These are phyloP conservation scores for Colletotrichum brevisporum DNA, from an alignment of 2,329 filamentous ascomycete species.

Conservation along the genomic window DNA sequence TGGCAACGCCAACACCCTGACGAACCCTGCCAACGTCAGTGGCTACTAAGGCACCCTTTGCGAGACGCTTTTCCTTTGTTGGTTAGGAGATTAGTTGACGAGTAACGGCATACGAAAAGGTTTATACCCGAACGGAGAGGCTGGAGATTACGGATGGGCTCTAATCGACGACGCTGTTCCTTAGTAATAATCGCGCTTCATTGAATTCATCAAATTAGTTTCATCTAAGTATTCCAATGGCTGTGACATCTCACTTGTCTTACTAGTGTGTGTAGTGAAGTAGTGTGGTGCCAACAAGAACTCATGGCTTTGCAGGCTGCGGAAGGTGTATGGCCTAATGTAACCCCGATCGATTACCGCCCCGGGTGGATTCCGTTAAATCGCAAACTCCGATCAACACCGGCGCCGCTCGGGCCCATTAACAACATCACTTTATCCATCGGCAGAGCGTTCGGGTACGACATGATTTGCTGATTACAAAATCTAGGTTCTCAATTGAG, in stretches of 20 bases:
- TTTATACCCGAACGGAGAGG: slow-evolving; percentile 34
- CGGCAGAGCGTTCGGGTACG: background rate
- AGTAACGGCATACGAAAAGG: slow-evolving; percentile 35
- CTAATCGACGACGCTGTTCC: slow-evolving; percentile 17
- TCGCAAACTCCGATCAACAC: no score
- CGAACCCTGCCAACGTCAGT: slow-evolving; percentile 21
- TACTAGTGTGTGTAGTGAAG: no score
- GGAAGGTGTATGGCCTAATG: no score
- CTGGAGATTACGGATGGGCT: slow-evolving; percentile 8
- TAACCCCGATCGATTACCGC: no score
- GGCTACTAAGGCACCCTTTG: background rate
- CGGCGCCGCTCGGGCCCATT: background rate
- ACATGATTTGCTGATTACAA: background rate
- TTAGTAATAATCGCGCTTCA: slow-evolving; percentile 28
- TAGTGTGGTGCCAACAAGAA: no score
- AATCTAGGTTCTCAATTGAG: background rate
- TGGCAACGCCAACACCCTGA: slow-evolving; percentile 21
- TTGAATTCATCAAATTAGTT: slow-evolving; percentile 11
- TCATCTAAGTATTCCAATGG: background rate
- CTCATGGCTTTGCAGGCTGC: no score
- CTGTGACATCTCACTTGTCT: no score
- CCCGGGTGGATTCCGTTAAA: no score
- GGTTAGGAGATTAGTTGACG: slow-evolving; percentile 8
- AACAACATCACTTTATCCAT: background rate
- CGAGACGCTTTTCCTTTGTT: slow-evolving; percentile 26